A percentile compares a stretch with the other conserved stretches of the same genome.
Conservation (phyloP, 2,329 filamentous ascomycete species). For the Westerdykella aurantiaca region DNA sequence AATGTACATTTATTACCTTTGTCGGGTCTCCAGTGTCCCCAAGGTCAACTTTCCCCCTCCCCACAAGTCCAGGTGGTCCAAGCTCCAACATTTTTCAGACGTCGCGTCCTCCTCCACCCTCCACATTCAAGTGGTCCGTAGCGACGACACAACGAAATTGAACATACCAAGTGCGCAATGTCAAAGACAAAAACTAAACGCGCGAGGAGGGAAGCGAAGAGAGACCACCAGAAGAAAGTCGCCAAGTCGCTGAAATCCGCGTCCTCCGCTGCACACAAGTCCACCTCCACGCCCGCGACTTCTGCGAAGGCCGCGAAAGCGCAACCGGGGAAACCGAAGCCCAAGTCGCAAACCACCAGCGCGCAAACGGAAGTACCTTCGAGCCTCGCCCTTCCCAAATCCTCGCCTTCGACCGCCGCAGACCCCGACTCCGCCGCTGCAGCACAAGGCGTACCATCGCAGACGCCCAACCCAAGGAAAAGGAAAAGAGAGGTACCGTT, state of each 20-base stretch:
- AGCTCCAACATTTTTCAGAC: constrained; percentile 15
- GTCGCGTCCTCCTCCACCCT: neutral
- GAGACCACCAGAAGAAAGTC: constrained; percentile 18
- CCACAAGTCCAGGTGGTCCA: constrained; percentile 12
- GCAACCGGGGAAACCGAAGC: neutral
- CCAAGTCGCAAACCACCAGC: neutral
- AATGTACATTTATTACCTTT: no score
- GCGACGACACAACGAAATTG: neutral
- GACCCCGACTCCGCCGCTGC: no score
- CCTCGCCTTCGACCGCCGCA: constrained; percentile 1
- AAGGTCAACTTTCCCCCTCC: no score
- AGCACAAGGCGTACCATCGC: constrained; percentile 1
- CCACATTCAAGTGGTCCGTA: neutral
- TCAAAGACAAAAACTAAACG: constrained; percentile 33
- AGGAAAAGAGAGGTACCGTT: constrained; percentile 55
- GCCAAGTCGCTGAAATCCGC: constrained; percentile 8
- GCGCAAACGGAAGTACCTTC: no score
- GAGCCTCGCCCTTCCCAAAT: neutral
- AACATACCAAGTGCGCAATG: constrained; percentile 16
- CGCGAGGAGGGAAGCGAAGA: constrained; percentile 30
- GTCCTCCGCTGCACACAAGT: neutral
- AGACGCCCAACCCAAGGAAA: constrained; percentile 2
- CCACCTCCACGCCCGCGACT: neutral
- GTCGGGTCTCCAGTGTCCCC: no score
- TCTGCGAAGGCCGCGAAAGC: no score